Percentiles rank a stretch among this genome's conserved stretches.
These are phyloP conservation scores for Trebouxiophyceae sp. DNA, from an alignment of 163 green algal species.

Conservation along the genomic window DNA sequence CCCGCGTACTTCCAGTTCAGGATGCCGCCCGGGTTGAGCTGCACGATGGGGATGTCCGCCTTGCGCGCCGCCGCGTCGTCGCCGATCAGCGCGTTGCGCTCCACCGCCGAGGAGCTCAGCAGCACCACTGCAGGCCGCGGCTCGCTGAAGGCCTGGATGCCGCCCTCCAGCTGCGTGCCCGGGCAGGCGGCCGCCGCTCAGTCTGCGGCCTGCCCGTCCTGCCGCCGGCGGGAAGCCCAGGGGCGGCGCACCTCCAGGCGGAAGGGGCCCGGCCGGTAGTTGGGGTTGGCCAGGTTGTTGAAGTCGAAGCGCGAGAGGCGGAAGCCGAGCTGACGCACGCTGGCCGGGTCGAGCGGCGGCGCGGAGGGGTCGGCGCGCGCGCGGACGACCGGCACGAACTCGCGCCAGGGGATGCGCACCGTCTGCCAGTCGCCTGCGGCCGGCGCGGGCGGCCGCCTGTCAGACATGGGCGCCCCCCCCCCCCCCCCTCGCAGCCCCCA, in stretches of 20 bases:
- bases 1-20: constrained; percentile 85
- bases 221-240: background rate
- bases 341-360: constrained; percentile 45
- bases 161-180: too few species aligned
- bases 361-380: constrained; percentile 25
- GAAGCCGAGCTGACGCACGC: constrained; percentile 65
- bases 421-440: constrained; percentile 52
- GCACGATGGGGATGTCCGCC: constrained; percentile 70
- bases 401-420: constrained; percentile 72
- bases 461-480: too few species aligned
- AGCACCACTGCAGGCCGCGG: constrained; percentile 51
- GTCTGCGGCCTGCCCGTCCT: background rate
- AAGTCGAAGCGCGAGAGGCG: constrained; percentile 72
- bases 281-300: constrained; percentile 59
- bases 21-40: constrained; percentile 72
- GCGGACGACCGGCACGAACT: constrained; percentile 77
- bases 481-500: too few species aligned
- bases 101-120: constrained; percentile 59
- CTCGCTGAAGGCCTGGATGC: constrained; percentile 55
- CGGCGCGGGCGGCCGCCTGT: too few species aligned
- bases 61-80: constrained; percentile 62
- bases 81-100: constrained; percentile 78
- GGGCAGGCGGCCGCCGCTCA: background rate
- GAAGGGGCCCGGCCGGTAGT: constrained; percentile 54
- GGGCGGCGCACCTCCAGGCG: constrained; percentile 46